phyloP scores from a whole-genome alignment of 768 basidiomycete genomes.

The Amanita jacksonii region DNA sequence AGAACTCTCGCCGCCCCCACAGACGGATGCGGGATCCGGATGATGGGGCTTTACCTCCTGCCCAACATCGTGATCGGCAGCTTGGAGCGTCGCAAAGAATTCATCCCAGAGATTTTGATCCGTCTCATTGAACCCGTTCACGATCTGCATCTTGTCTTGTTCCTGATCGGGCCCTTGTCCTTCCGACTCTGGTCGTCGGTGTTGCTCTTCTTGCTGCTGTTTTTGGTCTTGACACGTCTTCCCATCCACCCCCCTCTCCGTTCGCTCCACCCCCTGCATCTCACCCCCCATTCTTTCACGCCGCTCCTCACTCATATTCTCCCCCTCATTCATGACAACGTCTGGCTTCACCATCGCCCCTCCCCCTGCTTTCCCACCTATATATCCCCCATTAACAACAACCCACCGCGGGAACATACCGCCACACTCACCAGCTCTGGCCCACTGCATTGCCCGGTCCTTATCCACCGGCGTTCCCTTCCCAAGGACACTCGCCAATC shows the following conservation, averaged over 20 bases:
- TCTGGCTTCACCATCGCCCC: too few species aligned
- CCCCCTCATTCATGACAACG: constrained; percentile 3
- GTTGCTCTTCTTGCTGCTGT: background rate
- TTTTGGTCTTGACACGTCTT: background rate
- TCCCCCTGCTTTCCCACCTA: too few species aligned
- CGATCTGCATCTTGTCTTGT: constrained; percentile 2
- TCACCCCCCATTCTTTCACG: background rate
- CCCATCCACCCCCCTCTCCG: background rate
- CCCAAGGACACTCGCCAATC: constrained; percentile 19
- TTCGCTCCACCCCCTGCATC: background rate
- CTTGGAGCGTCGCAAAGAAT: constrained; percentile 11
- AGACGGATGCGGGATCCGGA: too few species aligned
- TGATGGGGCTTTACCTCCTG: background rate
- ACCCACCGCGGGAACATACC: too few species aligned
- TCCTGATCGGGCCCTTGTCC: background rate
- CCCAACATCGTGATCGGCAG: constrained; percentile 1
- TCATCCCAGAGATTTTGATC: constrained; percentile 12
- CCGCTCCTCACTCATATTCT: background rate
- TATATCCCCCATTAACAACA: too few species aligned
- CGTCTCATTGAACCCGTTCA: constrained; percentile 7
- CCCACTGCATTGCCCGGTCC: constrained; percentile 20
- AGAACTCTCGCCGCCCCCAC: background rate
- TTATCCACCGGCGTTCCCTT: constrained; percentile 26
- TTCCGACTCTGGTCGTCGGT: background rate
- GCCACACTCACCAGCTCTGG: constrained; percentile 8